A percentile compares a stretch with the other conserved stretches of the same genome.
These are phyloP conservation scores for Serendipita sp. DNA, from an alignment of 768 basidiomycete genomes.

Conservation along the genomic window DNA sequence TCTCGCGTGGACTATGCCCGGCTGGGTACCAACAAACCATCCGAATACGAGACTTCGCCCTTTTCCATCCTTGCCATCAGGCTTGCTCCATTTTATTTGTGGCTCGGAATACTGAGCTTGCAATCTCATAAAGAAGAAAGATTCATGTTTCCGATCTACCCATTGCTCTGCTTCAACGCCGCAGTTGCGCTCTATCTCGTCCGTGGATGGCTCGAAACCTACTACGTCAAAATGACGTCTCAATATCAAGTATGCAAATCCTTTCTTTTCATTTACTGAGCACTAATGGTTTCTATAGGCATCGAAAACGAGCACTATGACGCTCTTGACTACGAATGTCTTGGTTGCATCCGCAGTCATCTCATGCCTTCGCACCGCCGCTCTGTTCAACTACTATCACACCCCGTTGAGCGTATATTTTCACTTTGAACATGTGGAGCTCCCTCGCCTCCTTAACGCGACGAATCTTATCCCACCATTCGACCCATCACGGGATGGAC, in stretches of 20 bases:
- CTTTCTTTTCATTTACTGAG: not conserved
- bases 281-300: slow-evolving; percentile 33
- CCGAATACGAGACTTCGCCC: slow-evolving; percentile 36
- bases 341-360: slow-evolving; percentile 49
- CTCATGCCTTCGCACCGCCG: slow-evolving; percentile 65
- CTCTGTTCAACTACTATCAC: slow-evolving; percentile 80
- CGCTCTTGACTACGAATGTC: slow-evolving; percentile 54
- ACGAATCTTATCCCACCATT: slow-evolving; percentile 45
- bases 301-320: slow-evolving; percentile 58
- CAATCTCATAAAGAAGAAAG: slow-evolving; percentile 97
- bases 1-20: slow-evolving; percentile 61
- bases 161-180: slow-evolving; percentile 85
- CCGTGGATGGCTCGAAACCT: slow-evolving; percentile 71
- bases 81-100: slow-evolving; percentile 83
- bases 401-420: slow-evolving; percentile 60
- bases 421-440: slow-evolving; percentile 58
- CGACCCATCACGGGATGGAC: slow-evolving; percentile 25
- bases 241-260: slow-evolving; percentile 55
- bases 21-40: slow-evolving; percentile 35
- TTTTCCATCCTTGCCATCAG: slow-evolving; percentile 61
- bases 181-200: slow-evolving; percentile 74
- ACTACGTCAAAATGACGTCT: slow-evolving; percentile 64
- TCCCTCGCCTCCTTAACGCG: slow-evolving; percentile 65
- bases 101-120: slow-evolving; percentile 58
- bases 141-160: slow-evolving; percentile 95